phyloP scores from a whole-genome alignment of 345 rosid species.

The Eucalyptus pauciflora region DNA sequence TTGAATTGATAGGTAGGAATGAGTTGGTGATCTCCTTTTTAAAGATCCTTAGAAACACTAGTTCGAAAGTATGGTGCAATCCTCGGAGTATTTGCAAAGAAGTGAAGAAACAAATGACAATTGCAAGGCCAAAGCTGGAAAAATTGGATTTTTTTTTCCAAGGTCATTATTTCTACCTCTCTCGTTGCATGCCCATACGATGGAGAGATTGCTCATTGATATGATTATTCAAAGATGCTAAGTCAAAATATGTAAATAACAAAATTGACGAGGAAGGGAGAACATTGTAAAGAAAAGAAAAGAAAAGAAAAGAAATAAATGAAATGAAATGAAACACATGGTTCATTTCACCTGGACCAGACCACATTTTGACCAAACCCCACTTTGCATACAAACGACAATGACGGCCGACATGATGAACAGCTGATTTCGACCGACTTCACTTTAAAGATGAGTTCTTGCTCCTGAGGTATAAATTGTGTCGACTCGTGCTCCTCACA shows the following conservation, averaged over 20 bases:
- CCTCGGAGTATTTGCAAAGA: too few species aligned
- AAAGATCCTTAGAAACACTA: too few species aligned
- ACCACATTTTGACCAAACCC: background rate
- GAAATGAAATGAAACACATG: background rate
- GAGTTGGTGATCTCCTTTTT: too few species aligned
- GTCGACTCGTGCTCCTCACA: background rate
- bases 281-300: background rate
- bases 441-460: background rate
- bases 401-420: background rate
- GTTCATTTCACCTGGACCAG: background rate
- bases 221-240: background rate
- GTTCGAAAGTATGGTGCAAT: too few species aligned
- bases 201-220: too few species aligned
- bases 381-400: background rate
- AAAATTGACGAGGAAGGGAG: background rate
- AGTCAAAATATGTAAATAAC: background rate
- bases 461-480: background rate
- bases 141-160: too few species aligned
- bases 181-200: too few species aligned
- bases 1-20: too few species aligned
- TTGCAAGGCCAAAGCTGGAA: too few species aligned
- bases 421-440: background rate
- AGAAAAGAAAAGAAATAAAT: background rate
- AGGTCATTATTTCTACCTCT: background rate
- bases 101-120: too few species aligned